Evolutionary conservation across 805 yeast genomes (phyloP).

Genomic region (Lipomyces starkeyi): DNA sequence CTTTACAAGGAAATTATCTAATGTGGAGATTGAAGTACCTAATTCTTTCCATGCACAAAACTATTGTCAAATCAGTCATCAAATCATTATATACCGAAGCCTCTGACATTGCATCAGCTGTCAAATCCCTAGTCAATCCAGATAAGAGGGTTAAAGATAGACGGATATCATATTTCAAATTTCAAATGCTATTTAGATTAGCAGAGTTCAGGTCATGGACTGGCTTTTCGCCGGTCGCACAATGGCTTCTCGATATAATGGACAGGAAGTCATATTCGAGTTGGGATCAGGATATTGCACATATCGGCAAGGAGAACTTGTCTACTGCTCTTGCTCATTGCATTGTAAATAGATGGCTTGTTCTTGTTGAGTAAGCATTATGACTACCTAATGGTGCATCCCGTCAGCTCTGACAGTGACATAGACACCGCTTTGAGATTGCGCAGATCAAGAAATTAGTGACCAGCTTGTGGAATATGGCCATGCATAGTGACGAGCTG

Average conservation of each 20-base stretch:
- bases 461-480: conserved; percentile 10
- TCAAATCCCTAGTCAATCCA: conserved; percentile 10
- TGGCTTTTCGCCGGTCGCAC: conserved; percentile 9
- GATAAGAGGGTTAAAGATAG: conserved; percentile 10
- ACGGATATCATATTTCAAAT: conserved; percentile 11
- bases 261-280: neutral
- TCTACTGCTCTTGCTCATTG: conserved; percentile 8
- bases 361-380: conserved; percentile 17
- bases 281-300: conserved; percentile 14
- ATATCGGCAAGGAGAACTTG: conserved; percentile 12
- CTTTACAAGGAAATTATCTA: conserved; percentile 2
- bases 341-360: conserved; percentile 25
- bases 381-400: neutral
- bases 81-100: neutral
- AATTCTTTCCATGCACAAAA: conserved; percentile 18
- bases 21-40: conserved; percentile 29
- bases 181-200: conserved; percentile 20
- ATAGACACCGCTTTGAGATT: conserved; percentile 17
- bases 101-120: neutral
- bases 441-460: conserved; percentile 14
- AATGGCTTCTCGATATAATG: neutral
- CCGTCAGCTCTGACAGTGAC: neutral
- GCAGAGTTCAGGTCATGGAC: conserved; percentile 14
- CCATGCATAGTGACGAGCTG: neutral
- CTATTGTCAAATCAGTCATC: neutral